A percentile compares a stretch with the other conserved stretches of the same genome.
Conservation (phyloP, 23 red algal species). For the Gracilaria gracilis region DNA sequence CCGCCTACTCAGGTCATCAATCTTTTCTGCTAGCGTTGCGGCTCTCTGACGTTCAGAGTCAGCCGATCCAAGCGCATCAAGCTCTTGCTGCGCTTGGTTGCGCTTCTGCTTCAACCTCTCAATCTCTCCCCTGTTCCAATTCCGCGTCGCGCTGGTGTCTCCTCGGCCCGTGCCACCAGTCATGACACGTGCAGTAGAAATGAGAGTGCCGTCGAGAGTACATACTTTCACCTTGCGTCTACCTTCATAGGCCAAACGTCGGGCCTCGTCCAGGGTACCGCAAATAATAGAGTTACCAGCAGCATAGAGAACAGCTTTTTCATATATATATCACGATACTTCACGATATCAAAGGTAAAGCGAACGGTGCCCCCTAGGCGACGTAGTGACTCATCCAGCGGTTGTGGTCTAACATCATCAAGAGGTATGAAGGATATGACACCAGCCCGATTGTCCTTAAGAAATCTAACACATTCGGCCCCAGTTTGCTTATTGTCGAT, state of each 20-base stretch:
- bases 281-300: conserved; percentile 87
- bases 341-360: conserved; percentile 87
- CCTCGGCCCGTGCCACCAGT: conserved; percentile 79
- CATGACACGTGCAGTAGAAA: conserved; percentile 94
- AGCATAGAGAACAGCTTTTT: conserved; percentile 88
- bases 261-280: conserved; percentile 96
- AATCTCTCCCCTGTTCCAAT: conserved; percentile 82
- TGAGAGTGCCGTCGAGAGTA: conserved; percentile 93
- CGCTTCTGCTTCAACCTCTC: conserved; percentile 71
- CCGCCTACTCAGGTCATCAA: conserved; percentile 45
- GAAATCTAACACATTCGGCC: conserved; percentile 89
- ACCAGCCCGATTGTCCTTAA: conserved; percentile 95
- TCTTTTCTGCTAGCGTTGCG: conserved; percentile 58
- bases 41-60: conserved; percentile 49
- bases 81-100: conserved; percentile 54
- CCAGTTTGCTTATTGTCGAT: conserved; percentile 91
- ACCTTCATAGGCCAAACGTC: conserved; percentile 70
- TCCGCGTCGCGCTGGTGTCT: conserved; percentile 55
- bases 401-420: conserved; percentile 74
- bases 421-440: conserved; percentile 93
- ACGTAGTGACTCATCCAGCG: conserved; percentile 87
- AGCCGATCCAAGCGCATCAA: conserved; percentile 59
- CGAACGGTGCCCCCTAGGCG: conserved; percentile 86
- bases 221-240: conserved; percentile 80
- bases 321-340: conserved; percentile 71